Evolutionary conservation across 768 basidiomycete species (phyloP).

Genomic region (Vishniacozyma victoriae): DNA sequence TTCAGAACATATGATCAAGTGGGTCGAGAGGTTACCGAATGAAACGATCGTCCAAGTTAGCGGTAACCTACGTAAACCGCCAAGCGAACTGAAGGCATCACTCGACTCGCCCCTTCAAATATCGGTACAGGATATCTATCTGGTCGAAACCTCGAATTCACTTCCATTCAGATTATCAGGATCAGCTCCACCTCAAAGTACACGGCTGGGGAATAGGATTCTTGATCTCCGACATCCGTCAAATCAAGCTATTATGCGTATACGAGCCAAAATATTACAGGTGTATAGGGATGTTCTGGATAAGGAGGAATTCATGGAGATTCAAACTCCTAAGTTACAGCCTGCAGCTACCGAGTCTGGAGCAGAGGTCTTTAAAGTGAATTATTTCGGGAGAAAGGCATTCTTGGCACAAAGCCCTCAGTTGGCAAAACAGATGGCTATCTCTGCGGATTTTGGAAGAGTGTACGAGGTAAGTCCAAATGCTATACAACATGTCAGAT

Average conservation of each 20-base stretch:
- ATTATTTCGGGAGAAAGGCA: conserved; percentile 92
- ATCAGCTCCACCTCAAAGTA: conserved; percentile 58
- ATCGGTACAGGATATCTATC: conserved; percentile 51
- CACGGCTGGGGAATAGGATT: conserved; percentile 80
- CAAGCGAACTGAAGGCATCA: conserved; percentile 66
- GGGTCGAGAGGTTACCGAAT: conserved; percentile 32
- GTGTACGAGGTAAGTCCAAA: conserved; percentile 87
- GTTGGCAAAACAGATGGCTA: conserved; percentile 97
- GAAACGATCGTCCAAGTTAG: conserved; percentile 88
- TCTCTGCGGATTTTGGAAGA: conserved; percentile 94
- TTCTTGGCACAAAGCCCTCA: conserved; percentile 96
- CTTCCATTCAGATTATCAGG: conserved; percentile 68
- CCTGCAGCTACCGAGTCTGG: conserved; percentile 96
- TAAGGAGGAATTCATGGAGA: conserved; percentile 74
- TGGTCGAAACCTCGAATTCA: conserved; percentile 81
- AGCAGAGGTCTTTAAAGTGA: conserved; percentile 94
- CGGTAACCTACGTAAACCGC: conserved; percentile 64
- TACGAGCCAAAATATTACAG: conserved; percentile 82
- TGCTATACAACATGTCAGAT: conserved; percentile 8
- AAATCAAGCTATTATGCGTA: conserved; percentile 89
- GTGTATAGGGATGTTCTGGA: conserved; percentile 80
- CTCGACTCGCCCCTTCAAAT: conserved; percentile 52
- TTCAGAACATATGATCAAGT: conserved; percentile 60
- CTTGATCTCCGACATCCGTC: conserved; percentile 86
- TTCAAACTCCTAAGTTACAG: conserved; percentile 95